A percentile compares a stretch with the other conserved stretches of the same genome.
Evolutionary conservation across 148 eudicot species (phyloP).

Genomic region (Arbutus unedo): DNA sequence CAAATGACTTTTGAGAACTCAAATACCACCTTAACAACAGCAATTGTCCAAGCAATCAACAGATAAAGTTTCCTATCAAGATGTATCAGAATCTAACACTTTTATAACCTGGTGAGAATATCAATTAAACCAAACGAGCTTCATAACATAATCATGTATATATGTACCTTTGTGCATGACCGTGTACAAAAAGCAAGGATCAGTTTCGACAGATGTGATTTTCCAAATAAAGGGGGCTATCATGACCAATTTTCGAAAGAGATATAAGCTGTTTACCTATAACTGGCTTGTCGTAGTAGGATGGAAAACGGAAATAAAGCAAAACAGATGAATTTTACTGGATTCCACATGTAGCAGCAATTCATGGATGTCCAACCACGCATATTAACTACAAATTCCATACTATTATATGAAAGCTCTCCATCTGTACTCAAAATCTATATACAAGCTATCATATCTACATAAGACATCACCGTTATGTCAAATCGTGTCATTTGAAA

Average conservation of each 20-base stretch:
- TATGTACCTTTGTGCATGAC: neutral
- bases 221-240: too few relatives aligned
- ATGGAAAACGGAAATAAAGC: too few relatives aligned
- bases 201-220: neutral
- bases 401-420: neutral
- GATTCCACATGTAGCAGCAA: too few relatives aligned
- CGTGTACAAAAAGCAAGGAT: neutral
- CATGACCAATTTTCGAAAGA: too few relatives aligned
- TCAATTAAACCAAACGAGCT: neutral
- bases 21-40: neutral
- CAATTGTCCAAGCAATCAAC: slow-evolving; percentile 18
- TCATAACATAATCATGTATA: neutral
- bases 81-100: neutral
- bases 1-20: too few relatives aligned
- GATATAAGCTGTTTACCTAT: neutral
- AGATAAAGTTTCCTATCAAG: slow-evolving; percentile 17
- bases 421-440: too few relatives aligned
- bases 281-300: neutral
- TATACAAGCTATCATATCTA: too few relatives aligned
- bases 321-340: too few relatives aligned
- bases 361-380: neutral
- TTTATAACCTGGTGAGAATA: neutral
- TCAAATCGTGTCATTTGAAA: neutral
- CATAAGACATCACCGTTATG: too few relatives aligned
- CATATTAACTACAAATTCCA: neutral